Base-by-base conservation (phyloP, 108 stramenopile species). In the Conticribra weissflogii region DNA sequence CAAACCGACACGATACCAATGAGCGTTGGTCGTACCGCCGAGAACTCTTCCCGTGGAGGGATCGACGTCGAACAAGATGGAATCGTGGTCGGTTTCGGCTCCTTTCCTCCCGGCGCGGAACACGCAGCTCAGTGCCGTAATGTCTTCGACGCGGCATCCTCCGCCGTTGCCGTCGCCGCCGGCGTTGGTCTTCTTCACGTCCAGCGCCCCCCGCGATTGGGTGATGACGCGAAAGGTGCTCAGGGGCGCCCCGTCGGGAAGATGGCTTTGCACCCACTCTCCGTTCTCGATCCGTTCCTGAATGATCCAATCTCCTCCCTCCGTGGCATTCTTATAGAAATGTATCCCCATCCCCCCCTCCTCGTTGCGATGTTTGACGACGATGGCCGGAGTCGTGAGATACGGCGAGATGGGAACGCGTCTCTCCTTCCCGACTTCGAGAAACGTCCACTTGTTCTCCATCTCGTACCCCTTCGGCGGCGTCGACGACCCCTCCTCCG, bases 391-490 rank as follows among this genome's bases (percentile, higher is more conserved):
- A 9, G 76, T 60, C n/a, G 82, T 71, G 54, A 98, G 69, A 64
- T 76, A 95, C 0, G 98, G 98, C 16, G 93, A 91, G 8, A 99
- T 83, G 14, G 98, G 97, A 36, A 99, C 95, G 3, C 88, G 93
- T 2, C 69, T 68, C 58, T 81, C 78, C 5, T 76, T 54, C 17
- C 96, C 97, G 57, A 89, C 82, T 24, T 83, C 77, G 14, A 99
- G 72, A 71, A 98, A 99, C 32, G 96, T 96, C 96, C 97, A 98
- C 74, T 99, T 98, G 72, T 98, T 96, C 81, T 98, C 98, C 91
- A 95, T 91, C 18, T 90, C 76, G 63, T 97, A 97, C 18, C 89
- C 93, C 3, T 46, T 41, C 0, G 89, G 88, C 48, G 82, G n/a
- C n/a, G n/a, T n/a, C n/a, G n/a, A n/a, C n/a, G n/a, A n/a, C n/a